Evolutionary conservation across 345 rosid genomes (phyloP).

Genomic region (Populus euphratica): DNA sequence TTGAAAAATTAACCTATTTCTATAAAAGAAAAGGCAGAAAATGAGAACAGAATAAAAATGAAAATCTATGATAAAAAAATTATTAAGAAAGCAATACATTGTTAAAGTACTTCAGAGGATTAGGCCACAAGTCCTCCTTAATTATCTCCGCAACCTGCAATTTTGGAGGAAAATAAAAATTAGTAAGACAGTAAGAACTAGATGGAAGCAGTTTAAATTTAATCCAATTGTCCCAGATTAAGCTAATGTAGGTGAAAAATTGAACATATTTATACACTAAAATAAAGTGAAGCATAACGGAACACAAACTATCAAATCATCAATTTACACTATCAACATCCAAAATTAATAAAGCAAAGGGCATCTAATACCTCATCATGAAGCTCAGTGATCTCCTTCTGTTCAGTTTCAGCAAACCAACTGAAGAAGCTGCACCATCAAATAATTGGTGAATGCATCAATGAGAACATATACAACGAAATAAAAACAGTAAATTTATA

Average conservation of each 20-base stretch:
- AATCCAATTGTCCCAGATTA: neutral
- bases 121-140: constrained; percentile 32
- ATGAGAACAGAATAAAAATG: neutral
- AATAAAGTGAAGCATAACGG: neutral
- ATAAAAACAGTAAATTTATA: neutral
- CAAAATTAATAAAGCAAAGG: neutral
- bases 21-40: neutral
- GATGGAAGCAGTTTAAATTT: neutral
- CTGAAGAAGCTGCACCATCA: constrained; percentile 19
- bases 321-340: neutral
- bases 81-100: neutral
- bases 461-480: neutral
- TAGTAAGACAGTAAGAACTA: neutral
- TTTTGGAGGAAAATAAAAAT: neutral
- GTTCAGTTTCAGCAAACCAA: constrained; percentile 19
- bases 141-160: constrained; percentile 24
- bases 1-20: no score
- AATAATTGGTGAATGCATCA: neutral
- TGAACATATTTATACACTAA: neutral
- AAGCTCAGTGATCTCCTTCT: constrained; percentile 2
- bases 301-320: neutral
- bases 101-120: constrained; percentile 25
- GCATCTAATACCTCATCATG: constrained; percentile 20
- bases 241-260: neutral
- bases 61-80: neutral